Evolutionary conservation across 345 rosid species (phyloP).

Genomic region (Arabidopsis thaliana): DNA sequence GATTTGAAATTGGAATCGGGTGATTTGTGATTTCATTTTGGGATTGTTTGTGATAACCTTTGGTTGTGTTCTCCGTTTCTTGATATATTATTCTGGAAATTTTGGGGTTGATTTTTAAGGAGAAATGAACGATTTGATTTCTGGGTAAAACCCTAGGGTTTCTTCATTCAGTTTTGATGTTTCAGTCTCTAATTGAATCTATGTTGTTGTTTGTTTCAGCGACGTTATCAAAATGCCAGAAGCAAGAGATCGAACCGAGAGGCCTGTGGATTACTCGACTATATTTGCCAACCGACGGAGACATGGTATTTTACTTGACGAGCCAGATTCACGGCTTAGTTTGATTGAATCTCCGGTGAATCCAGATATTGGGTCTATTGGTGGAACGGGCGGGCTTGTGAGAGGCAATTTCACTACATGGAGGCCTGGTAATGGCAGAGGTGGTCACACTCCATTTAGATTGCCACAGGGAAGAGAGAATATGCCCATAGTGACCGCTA

Average conservation of each 20-base stretch:
- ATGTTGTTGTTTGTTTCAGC: constrained; percentile 14
- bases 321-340: constrained; percentile 25
- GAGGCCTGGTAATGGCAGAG: constrained; percentile 46
- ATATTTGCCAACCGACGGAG: constrained; percentile 53
- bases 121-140: neutral
- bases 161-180: neutral
- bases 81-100: constrained; percentile 5
- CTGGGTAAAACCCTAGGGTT: constrained; percentile 1
- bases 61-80: neutral
- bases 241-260: constrained; percentile 68
- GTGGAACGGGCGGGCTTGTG: constrained; percentile 34
- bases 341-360: constrained; percentile 46
- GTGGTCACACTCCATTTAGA: constrained; percentile 42
- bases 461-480: constrained; percentile 56
- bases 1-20: neutral
- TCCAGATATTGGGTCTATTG: constrained; percentile 15
- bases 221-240: constrained; percentile 53
- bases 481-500: constrained; percentile 32
- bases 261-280: constrained; percentile 58
- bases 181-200: neutral
- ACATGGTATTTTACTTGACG: constrained; percentile 50
- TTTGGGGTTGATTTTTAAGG: neutral
- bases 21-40: neutral
- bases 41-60: neutral
- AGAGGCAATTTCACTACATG: constrained; percentile 47